A percentile compares a stretch with the other conserved stretches of the same genome.
phyloP scores from a whole-genome alignment of 2,329 filamentous ascomycete species.

The Aspergillus glaucus region DNA sequence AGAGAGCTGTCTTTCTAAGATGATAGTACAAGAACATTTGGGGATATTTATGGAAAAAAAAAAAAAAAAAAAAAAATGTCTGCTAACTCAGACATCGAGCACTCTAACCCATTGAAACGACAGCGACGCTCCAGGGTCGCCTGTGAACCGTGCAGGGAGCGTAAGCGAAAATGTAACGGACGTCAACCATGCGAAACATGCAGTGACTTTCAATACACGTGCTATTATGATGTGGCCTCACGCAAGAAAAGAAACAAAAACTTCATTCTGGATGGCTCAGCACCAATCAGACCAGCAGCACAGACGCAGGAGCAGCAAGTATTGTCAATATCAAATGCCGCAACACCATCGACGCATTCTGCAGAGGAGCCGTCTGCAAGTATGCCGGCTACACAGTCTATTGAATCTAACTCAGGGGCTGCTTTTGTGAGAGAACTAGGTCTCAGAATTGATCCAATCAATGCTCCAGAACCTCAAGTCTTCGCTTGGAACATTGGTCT shows the following conservation, averaged over 20 bases:
- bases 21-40: too few species aligned
- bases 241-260: conserved; percentile 27
- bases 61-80: too few species aligned
- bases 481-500: conserved; percentile 52
- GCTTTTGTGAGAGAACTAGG: conserved; percentile 51
- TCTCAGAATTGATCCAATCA: conserved; percentile 48
- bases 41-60: too few species aligned
- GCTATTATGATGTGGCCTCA: conserved; percentile 38
- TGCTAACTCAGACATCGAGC: too few species aligned
- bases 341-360: conserved; percentile 11
- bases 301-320: neutral
- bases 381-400: conserved; percentile 19
- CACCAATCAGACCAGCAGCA: neutral
- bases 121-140: conserved; percentile 38
- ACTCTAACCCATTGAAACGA: too few species aligned
- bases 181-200: conserved; percentile 49
- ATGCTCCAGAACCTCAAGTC: conserved; percentile 48
- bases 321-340: neutral
- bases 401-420: conserved; percentile 54
- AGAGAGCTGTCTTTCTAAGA: too few species aligned
- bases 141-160: conserved; percentile 48
- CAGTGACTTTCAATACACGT: conserved; percentile 49
- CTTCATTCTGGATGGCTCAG: conserved; percentile 13
- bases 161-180: conserved; percentile 54
- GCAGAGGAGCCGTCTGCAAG: conserved; percentile 14